Evolutionary conservation across 768 basidiomycete genomes (phyloP), one percentile per base, ranked within the genome.

Genomic region (Serendipita sp.): DNA sequence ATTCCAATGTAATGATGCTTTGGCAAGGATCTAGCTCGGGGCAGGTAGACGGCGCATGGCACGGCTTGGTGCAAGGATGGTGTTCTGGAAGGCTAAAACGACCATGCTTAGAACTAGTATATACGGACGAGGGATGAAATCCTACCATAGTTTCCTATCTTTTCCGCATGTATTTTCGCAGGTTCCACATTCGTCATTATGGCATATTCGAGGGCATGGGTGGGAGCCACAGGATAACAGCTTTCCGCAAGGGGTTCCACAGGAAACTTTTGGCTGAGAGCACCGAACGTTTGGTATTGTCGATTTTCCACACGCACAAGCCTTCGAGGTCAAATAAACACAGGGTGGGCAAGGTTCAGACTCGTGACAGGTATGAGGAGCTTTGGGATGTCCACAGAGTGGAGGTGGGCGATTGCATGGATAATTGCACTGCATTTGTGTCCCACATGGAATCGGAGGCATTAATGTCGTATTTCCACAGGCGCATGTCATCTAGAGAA

Each of bases 301-400:
- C 70, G 84, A 87, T 79, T 94, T 92, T 29, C 91, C 90, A 71
- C 96, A 99, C 0, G 88, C 90, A 72, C 96, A 99, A 4, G 71
- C 69, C 72, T 92, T 93, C 31, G 76, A 77, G 0, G 87, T 85
- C 48, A 99, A 75, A 72, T 83, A 86, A 1, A 87, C 83, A 69
- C 96, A 99, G 0, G 92, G 89, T 1, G 95, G 95, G 72, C 96
- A 99, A 0, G 71, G 74, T 4, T 69, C 70, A 10, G 76, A 83
- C 67, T 87, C 86, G 72, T 98, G 96, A 69, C 96, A 98, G 3
- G 78, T 74, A 73, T 98, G 96, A 0, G 79, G 79, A 0, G 83
- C 79, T 66, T 80, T 81, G 0, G 87, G 82, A 69, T 98, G 96
- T 0, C 92, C 94, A 69, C 96, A 99, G 0, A 80, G 69, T 0